A percentile compares a stretch with the other conserved stretches of the same genome.
Conservation (phyloP, 352 stramenopile genomes). For the Phytophthora ohioensis region DNA sequence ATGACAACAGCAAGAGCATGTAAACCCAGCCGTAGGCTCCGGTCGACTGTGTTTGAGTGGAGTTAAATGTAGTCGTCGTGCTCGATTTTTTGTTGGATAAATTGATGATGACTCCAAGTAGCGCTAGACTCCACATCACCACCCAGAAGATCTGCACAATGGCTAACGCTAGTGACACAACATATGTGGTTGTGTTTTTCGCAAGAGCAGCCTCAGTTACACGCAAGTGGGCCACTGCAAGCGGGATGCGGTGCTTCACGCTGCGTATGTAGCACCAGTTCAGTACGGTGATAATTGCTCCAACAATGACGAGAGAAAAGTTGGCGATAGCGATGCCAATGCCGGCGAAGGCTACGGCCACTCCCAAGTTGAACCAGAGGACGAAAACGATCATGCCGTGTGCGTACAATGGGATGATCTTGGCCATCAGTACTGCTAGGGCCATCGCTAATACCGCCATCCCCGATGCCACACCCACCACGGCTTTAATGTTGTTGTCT, state of each 20-base stretch:
- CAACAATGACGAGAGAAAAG: slow-evolving; percentile 46
- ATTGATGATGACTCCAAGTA: slow-evolving; percentile 71
- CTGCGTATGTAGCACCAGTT: slow-evolving; percentile 79
- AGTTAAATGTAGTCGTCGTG: neutral
- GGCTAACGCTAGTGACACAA: slow-evolving; percentile 81
- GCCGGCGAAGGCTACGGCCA: slow-evolving; percentile 52
- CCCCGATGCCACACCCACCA: neutral
- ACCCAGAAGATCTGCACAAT: slow-evolving; percentile 90
- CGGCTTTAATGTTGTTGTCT: slow-evolving; percentile 1
- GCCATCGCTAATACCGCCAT: slow-evolving; percentile 7
- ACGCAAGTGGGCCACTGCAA: slow-evolving; percentile 90
- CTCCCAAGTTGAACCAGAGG: slow-evolving; percentile 76
- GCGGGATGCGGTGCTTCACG: slow-evolving; percentile 89
- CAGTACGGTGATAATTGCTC: slow-evolving; percentile 55
- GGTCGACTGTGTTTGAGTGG: neutral
- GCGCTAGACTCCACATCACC: slow-evolving; percentile 82
- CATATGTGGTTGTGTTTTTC: slow-evolving; percentile 82
- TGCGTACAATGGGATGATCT: slow-evolving; percentile 68
- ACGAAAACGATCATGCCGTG: slow-evolving; percentile 77
- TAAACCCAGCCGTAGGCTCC: slow-evolving; percentile 17
- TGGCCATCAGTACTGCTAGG: slow-evolving; percentile 61
- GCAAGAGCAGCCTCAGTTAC: slow-evolving; percentile 88
- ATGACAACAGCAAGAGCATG: slow-evolving; percentile 64
- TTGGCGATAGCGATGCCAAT: slow-evolving; percentile 47
- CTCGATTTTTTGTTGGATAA: neutral